Conservation (phyloP, 345 rosid genomes). For the Acer saccharum region DNA sequence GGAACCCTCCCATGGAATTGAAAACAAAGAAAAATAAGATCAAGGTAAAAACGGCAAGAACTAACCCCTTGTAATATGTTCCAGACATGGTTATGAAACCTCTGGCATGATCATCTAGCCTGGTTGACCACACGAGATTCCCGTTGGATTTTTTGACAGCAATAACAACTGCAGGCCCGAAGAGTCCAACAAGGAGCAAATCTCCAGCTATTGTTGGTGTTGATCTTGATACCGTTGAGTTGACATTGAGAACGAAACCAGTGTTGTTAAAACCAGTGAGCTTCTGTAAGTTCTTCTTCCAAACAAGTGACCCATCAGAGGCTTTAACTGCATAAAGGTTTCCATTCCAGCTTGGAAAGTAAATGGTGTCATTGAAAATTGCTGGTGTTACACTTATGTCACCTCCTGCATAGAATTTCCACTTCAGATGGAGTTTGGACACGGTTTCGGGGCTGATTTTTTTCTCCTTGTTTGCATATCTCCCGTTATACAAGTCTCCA, state of each 20-base stretch:
- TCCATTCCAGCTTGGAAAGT: conserved; percentile 42
- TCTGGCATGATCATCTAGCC: conserved; percentile 19
- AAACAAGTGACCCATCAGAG: conserved; percentile 27
- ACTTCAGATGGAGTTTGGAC: conserved; percentile 22
- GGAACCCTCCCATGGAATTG: background rate
- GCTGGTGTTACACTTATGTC: conserved; percentile 35
- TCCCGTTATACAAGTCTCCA: conserved; percentile 30
- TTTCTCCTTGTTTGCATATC: conserved; percentile 26
- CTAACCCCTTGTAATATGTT: conserved; percentile 29
- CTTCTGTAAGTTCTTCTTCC: conserved; percentile 25
- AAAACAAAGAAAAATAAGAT: background rate
- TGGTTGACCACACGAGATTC: conserved; percentile 28
- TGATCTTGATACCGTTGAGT: conserved; percentile 27
- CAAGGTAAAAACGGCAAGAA: background rate
- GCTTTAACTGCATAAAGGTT: conserved; percentile 29
- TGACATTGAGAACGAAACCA: background rate
- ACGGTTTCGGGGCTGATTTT: conserved; percentile 22
- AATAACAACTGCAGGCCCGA: conserved; percentile 33
- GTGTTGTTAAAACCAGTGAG: conserved; percentile 15
- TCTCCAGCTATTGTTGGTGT: conserved; percentile 34
- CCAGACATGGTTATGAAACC: conserved; percentile 38
- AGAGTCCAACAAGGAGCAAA: conserved; percentile 28
- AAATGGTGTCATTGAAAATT: conserved; percentile 24
- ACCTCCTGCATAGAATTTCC: conserved; percentile 31
- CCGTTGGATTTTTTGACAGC: conserved; percentile 27